Evolutionary conservation across 192 early-diverging fungal genomes (phyloP), one percentile per base, ranked within the genome.

Genomic region (Mortierella antarctica): DNA sequence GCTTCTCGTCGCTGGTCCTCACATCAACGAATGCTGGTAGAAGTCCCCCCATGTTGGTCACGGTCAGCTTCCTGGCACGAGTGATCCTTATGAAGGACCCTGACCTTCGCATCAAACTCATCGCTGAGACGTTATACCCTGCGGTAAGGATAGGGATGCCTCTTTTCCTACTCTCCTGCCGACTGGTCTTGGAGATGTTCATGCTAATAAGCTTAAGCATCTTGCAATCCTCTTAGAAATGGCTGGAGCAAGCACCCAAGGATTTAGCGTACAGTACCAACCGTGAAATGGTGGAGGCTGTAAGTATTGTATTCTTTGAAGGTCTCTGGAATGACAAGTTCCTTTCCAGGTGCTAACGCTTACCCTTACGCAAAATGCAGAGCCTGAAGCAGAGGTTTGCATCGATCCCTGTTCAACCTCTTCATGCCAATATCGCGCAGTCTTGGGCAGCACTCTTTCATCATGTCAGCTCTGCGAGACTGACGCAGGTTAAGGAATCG

Each of bases 21-120:
- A 90, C 89, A 23, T 88, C 86, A 5, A 91, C 91, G 6, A 85
- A 87, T 18, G 85, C 92, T 5, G 87, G 89, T 52, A 54, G 72
- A 51, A 83, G 69, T 6, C 67, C 80, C 53, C 78, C 78, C 47
- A 78, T 72, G 57, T 55, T 80, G 17, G 77, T 80, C 40, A 80
- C 77, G 0, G 46, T 80, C 54, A 72, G 70, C n/a, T 80, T 80
- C 65, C 44, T 80, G 42, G 50, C 77, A 18, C 49, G 70, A 4
- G 77, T 80, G 5, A 46, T 80, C 48, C 60, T 80, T 21, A 49
- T 80, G 17, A 80, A 64, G 42, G 59, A 71, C 12, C 65, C 70
- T 10, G 40, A 58, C 3, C 50, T 57, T 13, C 69, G 77, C 46
- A 63, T 72, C 50, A 80, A 72, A 55, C 70, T 80, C 4, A 53